Percentiles rank a stretch among this genome's conserved stretches.
Conservation (phyloP, 148 eudicot species). For the Rhododendron griersonianum region DNA sequence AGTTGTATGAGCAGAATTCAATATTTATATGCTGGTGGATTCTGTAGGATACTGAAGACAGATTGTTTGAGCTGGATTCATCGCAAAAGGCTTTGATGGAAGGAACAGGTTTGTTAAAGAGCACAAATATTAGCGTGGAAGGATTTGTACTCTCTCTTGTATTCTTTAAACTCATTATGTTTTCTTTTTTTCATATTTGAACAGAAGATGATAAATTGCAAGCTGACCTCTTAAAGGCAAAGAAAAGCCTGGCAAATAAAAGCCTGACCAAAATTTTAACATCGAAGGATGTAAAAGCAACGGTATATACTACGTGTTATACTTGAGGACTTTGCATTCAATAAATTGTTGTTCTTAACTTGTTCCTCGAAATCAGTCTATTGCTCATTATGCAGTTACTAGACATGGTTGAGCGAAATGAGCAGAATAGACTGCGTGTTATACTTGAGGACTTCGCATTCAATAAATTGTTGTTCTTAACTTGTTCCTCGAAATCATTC, state of each 20-base stretch:
- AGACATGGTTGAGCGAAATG: conserved; percentile 82
- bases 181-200: conserved; percentile 2
- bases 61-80: conserved; percentile 69
- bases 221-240: conserved; percentile 63
- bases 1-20: background rate
- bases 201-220: conserved; percentile 95
- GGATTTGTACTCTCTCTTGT: background rate
- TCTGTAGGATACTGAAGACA: conserved; percentile 81
- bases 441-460: no score
- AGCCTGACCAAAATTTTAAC: conserved; percentile 62
- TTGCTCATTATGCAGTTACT: conserved; percentile 52
- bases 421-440: conserved; percentile 39
- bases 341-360: background rate
- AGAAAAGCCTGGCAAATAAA: conserved; percentile 63
- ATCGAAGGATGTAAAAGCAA: conserved; percentile 68
- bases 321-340: background rate
- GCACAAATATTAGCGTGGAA: background rate
- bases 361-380: background rate
- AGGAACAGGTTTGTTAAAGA: conserved; percentile 50
- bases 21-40: conserved; percentile 5
- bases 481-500: no score
- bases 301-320: conserved; percentile 35
- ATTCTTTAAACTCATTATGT: background rate
- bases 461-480: no score
- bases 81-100: conserved; percentile 73